phyloP scores from a whole-genome alignment of 257 asterid genomes.

The Solanum piurae region DNA sequence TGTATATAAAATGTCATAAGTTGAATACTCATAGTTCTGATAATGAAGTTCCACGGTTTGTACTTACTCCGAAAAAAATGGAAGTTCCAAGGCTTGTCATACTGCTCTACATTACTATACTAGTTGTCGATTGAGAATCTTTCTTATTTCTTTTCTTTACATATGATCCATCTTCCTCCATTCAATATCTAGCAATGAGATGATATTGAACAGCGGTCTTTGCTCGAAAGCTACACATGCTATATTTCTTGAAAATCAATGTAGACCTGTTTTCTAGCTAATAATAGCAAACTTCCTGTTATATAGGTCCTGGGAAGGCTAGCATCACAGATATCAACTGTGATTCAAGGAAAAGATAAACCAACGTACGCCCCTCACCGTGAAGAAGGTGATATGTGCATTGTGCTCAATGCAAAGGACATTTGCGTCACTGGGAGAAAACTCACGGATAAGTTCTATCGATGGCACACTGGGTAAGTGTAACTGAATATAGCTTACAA shows the following conservation, averaged over 20 bases:
- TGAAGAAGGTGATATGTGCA: conserved; percentile 89
- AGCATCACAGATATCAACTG: conserved; percentile 83
- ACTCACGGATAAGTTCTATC: conserved; percentile 82
- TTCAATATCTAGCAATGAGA: not conserved
- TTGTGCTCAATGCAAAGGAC: conserved; percentile 83
- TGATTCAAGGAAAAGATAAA: conserved; percentile 94
- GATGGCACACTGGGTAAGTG: conserved; percentile 90
- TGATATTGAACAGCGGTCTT: not conserved
- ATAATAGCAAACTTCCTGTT: not conserved
- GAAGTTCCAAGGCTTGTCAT: not conserved
- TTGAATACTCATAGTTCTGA: not conserved
- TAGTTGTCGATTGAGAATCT: not conserved
- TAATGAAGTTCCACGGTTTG: not conserved
- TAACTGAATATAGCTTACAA: not conserved
- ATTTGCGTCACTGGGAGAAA: conserved; percentile 86
- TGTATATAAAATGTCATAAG: not conserved
- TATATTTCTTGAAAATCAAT: not conserved
- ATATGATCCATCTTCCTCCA: not conserved
- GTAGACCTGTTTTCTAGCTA: not conserved
- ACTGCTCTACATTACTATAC: not conserved
- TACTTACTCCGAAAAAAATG: not conserved
- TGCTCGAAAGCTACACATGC: not conserved
- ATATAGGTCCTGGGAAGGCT: conserved; percentile 81
- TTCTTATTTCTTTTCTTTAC: not conserved
- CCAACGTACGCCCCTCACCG: conserved; percentile 71